Conservation (phyloP, 768 basidiomycete species). For the Hemileccinum impolitum region DNA sequence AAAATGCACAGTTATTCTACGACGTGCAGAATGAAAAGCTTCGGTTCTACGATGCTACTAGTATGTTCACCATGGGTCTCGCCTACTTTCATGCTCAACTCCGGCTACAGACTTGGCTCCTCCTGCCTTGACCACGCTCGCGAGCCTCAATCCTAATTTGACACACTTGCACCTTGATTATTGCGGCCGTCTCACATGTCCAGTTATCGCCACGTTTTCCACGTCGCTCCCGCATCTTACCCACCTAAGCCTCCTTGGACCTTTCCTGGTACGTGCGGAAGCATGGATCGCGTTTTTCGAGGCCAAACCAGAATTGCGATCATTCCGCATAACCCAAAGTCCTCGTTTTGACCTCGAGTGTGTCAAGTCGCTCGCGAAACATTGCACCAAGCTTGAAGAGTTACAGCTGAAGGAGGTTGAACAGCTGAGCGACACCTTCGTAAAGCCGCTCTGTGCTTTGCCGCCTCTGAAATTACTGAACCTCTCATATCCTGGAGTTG, state of each 20-base stretch:
- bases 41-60: conserved; percentile 84
- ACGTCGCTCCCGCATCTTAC: conserved; percentile 61
- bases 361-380: conserved; percentile 50
- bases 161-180: conserved; percentile 75
- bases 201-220: conserved; percentile 56
- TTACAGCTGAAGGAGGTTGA: conserved; percentile 81
- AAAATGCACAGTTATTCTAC: conserved; percentile 86
- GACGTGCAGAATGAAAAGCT: conserved; percentile 63
- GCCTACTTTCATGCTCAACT: conserved; percentile 1
- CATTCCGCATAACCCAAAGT: conserved; percentile 80
- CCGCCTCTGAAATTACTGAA: conserved; percentile 57
- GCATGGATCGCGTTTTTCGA: conserved; percentile 78
- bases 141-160: conserved; percentile 81
- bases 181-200: conserved; percentile 78
- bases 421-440: conserved; percentile 61
- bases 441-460: conserved; percentile 43
- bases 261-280: conserved; percentile 73
- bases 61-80: conserved; percentile 43
- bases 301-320: conserved; percentile 56
- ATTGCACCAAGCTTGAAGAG: conserved; percentile 54
- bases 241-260: conserved; percentile 79
- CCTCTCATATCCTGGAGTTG: conserved; percentile 57
- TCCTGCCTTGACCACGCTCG: conserved; percentile 65
- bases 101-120: conserved; percentile 59
- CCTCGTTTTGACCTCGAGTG: conserved; percentile 81